Conservation (phyloP, 176 grass and related monocot species). For the Dendrocalamus sinicus region DNA sequence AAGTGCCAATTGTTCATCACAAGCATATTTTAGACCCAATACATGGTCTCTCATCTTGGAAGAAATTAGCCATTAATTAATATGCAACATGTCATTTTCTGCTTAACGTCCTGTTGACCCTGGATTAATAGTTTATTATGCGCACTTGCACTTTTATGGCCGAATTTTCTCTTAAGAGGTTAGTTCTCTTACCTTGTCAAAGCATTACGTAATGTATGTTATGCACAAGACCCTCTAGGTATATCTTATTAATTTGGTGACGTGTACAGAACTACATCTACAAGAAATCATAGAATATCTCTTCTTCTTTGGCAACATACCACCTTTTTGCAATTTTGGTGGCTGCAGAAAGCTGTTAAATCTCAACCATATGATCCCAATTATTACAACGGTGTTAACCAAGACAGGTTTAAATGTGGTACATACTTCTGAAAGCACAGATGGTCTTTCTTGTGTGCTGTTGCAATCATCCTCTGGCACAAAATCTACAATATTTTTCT, state of each 20-base stretch:
- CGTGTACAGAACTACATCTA: not conserved
- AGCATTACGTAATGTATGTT: not conserved
- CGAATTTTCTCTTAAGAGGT: not conserved
- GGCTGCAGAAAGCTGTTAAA: not conserved
- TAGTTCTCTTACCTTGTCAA: not conserved
- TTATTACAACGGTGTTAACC: not conserved
- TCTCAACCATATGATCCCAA: not conserved
- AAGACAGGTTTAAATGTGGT: not conserved
- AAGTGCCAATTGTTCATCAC: no score
- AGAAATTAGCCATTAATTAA: conserved; percentile 19
- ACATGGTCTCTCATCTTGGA: not conserved
- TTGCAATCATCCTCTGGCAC: not conserved
- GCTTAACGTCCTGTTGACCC: not conserved
- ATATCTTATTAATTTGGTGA: conserved; percentile 20
- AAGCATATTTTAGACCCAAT: no score
- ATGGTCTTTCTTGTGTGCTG: not conserved
- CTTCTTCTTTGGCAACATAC: not conserved
- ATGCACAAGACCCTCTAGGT: not conserved
- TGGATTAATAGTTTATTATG: conserved; percentile 9
- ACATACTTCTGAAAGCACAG: not conserved
- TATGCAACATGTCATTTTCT: not conserved
- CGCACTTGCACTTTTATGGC: not conserved
- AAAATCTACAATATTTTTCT: not conserved
- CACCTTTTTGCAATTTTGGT: not conserved
- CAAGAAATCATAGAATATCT: not conserved